These are phyloP conservation scores for Microglena sp. DNA, from an alignment of 139 green algal genomes.

Conservation along the genomic window DNA sequence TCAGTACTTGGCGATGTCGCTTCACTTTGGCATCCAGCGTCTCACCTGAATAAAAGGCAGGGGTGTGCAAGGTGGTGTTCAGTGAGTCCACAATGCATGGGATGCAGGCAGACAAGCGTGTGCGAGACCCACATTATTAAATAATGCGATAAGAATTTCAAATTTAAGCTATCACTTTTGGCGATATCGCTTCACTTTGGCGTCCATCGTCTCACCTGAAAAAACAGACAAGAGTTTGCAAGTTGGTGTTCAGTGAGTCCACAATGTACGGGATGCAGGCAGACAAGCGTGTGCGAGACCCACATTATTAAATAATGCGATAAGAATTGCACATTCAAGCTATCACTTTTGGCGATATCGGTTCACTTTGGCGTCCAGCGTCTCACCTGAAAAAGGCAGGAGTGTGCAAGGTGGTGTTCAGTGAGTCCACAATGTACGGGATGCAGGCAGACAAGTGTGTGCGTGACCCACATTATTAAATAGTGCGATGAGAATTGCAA, in stretches of 20 bases:
- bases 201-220: slow-evolving; percentile 2
- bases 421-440: neutral
- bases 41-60: neutral
- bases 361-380: neutral
- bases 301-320: no score
- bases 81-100: neutral
- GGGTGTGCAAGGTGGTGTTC: neutral
- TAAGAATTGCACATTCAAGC: no score
- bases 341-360: neutral
- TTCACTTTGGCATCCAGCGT: neutral
- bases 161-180: neutral
- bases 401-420: neutral
- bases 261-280: no score
- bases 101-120: neutral
- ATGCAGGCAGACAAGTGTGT: neutral
- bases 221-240: no score
- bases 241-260: no score
- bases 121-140: no score
- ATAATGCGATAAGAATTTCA: no score
- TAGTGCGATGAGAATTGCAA: no score
- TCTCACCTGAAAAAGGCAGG: neutral
- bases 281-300: no score
- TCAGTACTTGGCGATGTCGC: neutral
- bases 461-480: no score
- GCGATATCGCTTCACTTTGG: slow-evolving; percentile 5